Evolutionary conservation across 2,329 filamentous ascomycete species (phyloP).

Genomic region (Aureobasidium sp.): DNA sequence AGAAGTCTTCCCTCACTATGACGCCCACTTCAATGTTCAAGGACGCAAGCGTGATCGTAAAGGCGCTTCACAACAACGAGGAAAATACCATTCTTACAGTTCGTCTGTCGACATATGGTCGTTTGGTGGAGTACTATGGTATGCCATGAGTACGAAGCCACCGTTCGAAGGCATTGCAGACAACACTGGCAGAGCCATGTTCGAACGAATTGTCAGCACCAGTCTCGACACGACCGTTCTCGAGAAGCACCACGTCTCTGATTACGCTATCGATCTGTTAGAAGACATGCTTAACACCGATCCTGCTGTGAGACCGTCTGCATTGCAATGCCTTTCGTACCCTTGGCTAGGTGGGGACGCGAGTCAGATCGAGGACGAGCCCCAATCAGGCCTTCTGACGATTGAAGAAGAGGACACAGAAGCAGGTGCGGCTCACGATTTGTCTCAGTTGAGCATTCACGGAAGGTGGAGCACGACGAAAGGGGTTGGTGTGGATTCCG

Average conservation of each 20-base stretch:
- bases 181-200: constrained; percentile 68
- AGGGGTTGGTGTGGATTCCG: constrained; percentile 29
- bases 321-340: constrained; percentile 62
- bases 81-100: constrained; percentile 61
- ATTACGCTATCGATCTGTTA: constrained; percentile 65
- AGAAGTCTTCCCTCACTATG: constrained; percentile 83
- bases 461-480: constrained; percentile 18
- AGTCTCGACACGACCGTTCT: constrained; percentile 62
- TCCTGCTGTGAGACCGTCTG: constrained; percentile 67
- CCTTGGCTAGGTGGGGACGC: constrained; percentile 60
- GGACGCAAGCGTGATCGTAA: constrained; percentile 52
- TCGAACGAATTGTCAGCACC: constrained; percentile 78
- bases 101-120: constrained; percentile 97
- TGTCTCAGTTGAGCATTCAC: constrained; percentile 58
- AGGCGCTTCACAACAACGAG: constrained; percentile 32
- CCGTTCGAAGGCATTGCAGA: constrained; percentile 76
- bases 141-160: constrained; percentile 67
- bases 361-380: constrained; percentile 25
- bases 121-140: constrained; percentile 85
- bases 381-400: constrained; percentile 28
- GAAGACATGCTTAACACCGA: constrained; percentile 73
- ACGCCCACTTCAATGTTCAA: constrained; percentile 53
- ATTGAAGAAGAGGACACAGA: constrained; percentile 57
- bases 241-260: constrained; percentile 51
- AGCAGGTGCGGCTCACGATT: constrained; percentile 44